Evolutionary conservation across 2,329 filamentous ascomycete species (phyloP).

Genomic region (Sclerotinia spermophila): DNA sequence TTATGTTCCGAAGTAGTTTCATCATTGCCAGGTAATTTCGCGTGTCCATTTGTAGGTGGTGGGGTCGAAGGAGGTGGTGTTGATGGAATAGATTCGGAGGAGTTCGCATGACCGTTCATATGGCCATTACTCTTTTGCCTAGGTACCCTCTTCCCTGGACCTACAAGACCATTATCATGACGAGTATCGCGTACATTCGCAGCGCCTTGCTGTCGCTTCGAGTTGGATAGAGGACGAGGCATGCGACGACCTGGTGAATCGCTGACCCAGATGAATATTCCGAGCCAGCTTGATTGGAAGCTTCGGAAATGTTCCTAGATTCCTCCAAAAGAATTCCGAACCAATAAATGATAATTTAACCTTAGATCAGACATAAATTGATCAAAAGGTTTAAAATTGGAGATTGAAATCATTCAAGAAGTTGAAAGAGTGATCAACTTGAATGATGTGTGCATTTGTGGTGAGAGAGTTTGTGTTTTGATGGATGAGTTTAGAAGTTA

Average conservation of each 20-base stretch:
- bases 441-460: neutral
- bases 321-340: neutral
- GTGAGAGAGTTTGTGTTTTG: neutral
- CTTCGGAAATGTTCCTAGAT: slow-evolving; percentile 12
- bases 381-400: neutral
- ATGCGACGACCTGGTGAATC: slow-evolving; percentile 32
- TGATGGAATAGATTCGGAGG: slow-evolving; percentile 34
- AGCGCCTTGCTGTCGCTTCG: slow-evolving; percentile 42
- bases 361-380: slow-evolving; percentile 9
- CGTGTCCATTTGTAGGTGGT: slow-evolving; percentile 39
- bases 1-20: slow-evolving; percentile 32
- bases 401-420: slow-evolving; percentile 15
- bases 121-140: slow-evolving; percentile 55
- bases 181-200: slow-evolving; percentile 66
- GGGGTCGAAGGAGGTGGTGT: slow-evolving; percentile 41
- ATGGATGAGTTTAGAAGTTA: neutral
- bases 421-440: slow-evolving; percentile 18
- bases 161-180: slow-evolving; percentile 85
- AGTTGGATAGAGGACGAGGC: slow-evolving; percentile 35
- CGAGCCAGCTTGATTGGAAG: slow-evolving; percentile 34
- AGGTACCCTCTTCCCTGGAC: slow-evolving; percentile 61
- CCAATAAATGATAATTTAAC: neutral
- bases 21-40: slow-evolving; percentile 27
- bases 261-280: slow-evolving; percentile 38
- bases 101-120: slow-evolving; percentile 48